phyloP scores from a whole-genome alignment of 768 basidiomycete species.

The Lactifluus rugatus region DNA sequence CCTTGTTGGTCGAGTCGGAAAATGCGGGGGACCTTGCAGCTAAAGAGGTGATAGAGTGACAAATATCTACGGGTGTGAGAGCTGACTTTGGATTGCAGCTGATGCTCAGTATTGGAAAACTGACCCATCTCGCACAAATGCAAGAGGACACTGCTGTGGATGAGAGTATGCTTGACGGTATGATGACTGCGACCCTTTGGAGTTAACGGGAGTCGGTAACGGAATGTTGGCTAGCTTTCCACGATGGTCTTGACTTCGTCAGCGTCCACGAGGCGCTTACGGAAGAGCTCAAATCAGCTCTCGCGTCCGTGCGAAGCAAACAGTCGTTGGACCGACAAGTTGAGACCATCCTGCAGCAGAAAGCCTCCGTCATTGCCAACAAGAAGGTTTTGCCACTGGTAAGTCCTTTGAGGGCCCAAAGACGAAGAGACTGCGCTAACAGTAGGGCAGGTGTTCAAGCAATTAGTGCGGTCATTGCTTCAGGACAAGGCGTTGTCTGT shows the following conservation, averaged over 20 bases:
- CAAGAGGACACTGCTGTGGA: slow-evolving; percentile 40
- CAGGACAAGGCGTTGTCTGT: slow-evolving; percentile 64
- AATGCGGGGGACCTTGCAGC: slow-evolving; percentile 48
- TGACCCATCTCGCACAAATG: slow-evolving; percentile 60
- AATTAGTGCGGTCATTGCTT: slow-evolving; percentile 55
- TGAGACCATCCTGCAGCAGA: slow-evolving; percentile 47
- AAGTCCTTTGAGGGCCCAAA: slow-evolving; percentile 1
- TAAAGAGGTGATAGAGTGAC: slow-evolving; percentile 55
- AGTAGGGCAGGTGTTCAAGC: slow-evolving; percentile 52
- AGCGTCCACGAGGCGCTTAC: slow-evolving; percentile 69
- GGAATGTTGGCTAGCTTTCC: slow-evolving; percentile 48
- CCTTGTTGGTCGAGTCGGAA: slow-evolving; percentile 54
- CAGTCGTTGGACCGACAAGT: slow-evolving; percentile 62
- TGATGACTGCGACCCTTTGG: slow-evolving; percentile 8
- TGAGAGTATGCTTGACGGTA: slow-evolving; percentile 49
- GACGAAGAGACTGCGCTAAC: slow-evolving; percentile 16
- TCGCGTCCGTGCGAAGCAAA: slow-evolving; percentile 41
- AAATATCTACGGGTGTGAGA: background rate
- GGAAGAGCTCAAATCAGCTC: slow-evolving; percentile 46
- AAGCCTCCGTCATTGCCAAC: slow-evolving; percentile 37
- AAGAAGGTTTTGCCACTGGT: slow-evolving; percentile 47
- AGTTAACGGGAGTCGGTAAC: background rate
- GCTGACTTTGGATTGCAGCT: slow-evolving; percentile 39
- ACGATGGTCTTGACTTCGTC: slow-evolving; percentile 80
- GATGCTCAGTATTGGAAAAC: slow-evolving; percentile 85